Conservation (phyloP, 116 monocot genomes). For the Phalaenopsis hybrid region DNA sequence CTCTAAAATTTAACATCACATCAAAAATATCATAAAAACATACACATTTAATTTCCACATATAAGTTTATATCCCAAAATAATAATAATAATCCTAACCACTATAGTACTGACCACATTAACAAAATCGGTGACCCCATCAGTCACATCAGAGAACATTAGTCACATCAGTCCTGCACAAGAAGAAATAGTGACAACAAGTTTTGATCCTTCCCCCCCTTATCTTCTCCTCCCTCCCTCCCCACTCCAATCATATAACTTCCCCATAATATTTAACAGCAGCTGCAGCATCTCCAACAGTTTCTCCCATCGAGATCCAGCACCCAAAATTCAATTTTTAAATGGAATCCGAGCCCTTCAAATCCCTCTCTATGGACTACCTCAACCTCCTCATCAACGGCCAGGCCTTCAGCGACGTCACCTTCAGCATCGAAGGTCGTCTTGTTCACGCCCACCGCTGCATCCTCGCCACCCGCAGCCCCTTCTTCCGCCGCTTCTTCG, state of each 20-base stretch:
- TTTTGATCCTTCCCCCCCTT: background rate
- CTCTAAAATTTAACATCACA: no score
- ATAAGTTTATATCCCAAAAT: no score
- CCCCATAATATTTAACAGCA: no score
- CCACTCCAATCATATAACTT: no score
- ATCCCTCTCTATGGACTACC: constrained; percentile 83
- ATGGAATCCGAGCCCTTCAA: constrained; percentile 55
- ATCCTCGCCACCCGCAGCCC: constrained; percentile 82
- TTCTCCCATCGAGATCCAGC: no score
- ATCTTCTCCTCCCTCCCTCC: no score
- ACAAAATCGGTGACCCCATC: background rate
- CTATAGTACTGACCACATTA: no score
- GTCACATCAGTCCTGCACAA: background rate
- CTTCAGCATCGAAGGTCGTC: constrained; percentile 82
- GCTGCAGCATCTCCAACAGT: no score
- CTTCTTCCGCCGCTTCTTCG: constrained; percentile 89
- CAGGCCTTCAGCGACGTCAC: constrained; percentile 97
- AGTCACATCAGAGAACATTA: background rate
- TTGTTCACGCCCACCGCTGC: constrained; percentile 91
- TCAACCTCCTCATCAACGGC: constrained; percentile 89
- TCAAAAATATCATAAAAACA: no score
- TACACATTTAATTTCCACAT: no score
- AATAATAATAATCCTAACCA: no score
- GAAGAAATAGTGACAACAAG: background rate
- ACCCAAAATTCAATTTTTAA: background rate